A percentile compares a stretch with the other conserved stretches of the same genome.
phyloP scores from a whole-genome alignment of 2,329 filamentous ascomycete genomes.

The Pseudogymnoascus sp. region DNA sequence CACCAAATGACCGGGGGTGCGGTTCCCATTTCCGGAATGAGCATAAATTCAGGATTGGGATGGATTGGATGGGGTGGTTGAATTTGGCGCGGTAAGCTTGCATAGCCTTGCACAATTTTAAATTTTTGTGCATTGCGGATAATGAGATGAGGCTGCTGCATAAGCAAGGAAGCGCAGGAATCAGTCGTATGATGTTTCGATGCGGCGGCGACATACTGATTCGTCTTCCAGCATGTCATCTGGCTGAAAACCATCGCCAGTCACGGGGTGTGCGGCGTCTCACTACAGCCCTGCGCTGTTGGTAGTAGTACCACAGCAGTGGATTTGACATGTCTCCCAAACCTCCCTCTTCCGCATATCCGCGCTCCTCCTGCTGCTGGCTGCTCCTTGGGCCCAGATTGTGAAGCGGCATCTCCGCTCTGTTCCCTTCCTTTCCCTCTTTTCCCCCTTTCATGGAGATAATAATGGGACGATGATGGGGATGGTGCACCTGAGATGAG shows the following conservation, averaged over 20 bases:
- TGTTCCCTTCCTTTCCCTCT: neutral
- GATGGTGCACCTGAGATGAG: neutral
- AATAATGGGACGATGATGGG: neutral
- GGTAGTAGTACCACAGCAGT: neutral
- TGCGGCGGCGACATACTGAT: neutral
- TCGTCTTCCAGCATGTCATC: neutral
- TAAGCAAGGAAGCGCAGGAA: neutral
- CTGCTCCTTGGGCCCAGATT: neutral
- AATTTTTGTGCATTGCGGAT: neutral
- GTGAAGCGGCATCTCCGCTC: neutral
- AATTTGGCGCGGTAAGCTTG: neutral
- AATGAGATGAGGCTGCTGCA: neutral
- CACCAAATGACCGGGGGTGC: neutral
- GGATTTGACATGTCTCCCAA: neutral
- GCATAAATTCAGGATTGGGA: neutral
- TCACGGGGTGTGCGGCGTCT: neutral
- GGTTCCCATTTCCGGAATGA: neutral
- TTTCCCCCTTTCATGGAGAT: neutral
- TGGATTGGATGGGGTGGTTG: neutral
- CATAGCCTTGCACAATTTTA: neutral
- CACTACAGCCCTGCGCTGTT: neutral
- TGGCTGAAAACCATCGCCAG: neutral
- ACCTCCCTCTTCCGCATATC: neutral
- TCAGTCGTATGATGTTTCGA: neutral
- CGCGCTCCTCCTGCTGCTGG: neutral